These are phyloP conservation scores for Lentinula novae-zelandiae DNA, from an alignment of 1,284 basidiomycete species.

Conservation along the genomic window DNA sequence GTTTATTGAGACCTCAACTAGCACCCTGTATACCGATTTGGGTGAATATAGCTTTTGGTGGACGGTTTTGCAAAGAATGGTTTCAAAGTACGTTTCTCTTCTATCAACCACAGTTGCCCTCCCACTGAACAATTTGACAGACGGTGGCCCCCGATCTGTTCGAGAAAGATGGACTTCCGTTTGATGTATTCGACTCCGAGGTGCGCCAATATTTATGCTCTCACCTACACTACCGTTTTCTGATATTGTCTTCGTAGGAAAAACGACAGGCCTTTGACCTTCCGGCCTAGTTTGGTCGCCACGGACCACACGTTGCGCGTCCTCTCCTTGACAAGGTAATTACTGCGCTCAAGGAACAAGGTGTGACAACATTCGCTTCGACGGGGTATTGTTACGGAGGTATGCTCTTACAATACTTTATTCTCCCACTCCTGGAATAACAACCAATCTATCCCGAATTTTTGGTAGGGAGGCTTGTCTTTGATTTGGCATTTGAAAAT, in stretches of 20 bases:
- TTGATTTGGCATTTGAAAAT: constrained; percentile 9
- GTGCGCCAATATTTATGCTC: constrained; percentile 18
- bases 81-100: constrained; percentile 30
- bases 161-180: constrained; percentile 51
- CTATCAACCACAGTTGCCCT: not conserved
- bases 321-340: constrained; percentile 56
- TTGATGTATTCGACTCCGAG: constrained; percentile 31
- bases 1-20: not conserved
- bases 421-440: not conserved
- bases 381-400: constrained; percentile 75
- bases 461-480: not conserved
- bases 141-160: constrained; percentile 54
- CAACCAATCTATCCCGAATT: not conserved
- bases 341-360: constrained; percentile 49
- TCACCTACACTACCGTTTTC: not conserved
- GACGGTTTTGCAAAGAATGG: constrained; percentile 56
- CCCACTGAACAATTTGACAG: constrained; percentile 5
- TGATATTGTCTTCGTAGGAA: not conserved
- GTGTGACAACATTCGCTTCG: constrained; percentile 55
- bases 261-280: not conserved
- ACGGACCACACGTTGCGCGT: constrained; percentile 44
- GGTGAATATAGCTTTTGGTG: constrained; percentile 30
- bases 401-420: constrained; percentile 18
- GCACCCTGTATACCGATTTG: no score
- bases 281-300: constrained; percentile 24